These are phyloP conservation scores for Flammula alnicola DNA, from an alignment of 1,284 basidiomycete genomes.

Conservation along the genomic window DNA sequence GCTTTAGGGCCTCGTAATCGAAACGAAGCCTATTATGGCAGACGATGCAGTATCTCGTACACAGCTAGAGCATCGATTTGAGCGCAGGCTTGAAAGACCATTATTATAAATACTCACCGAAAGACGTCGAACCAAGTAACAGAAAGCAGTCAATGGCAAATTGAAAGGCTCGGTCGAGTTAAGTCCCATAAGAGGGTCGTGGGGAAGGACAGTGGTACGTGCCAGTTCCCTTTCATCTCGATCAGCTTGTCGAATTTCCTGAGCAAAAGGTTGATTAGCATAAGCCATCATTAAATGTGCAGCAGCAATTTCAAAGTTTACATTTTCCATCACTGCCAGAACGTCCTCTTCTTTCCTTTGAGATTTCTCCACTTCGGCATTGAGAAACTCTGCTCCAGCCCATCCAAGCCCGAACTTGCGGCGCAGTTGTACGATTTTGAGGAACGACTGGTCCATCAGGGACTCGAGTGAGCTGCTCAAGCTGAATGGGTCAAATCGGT, in stretches of 20 bases:
- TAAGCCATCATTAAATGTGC: no score
- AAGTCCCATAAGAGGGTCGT: slow-evolving; percentile 51
- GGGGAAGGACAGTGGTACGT: slow-evolving; percentile 48
- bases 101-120: slow-evolving; percentile 41
- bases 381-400: slow-evolving; percentile 65
- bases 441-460: slow-evolving; percentile 55
- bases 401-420: slow-evolving; percentile 58
- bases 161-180: slow-evolving; percentile 46
- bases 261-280: slow-evolving; percentile 1
- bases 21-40: slow-evolving; percentile 60
- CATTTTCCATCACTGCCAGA: slow-evolving; percentile 35
- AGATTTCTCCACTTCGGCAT: slow-evolving; percentile 47
- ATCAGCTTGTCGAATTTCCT: slow-evolving; percentile 49
- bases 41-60: slow-evolving; percentile 63
- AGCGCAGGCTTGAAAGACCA: background rate
- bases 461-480: slow-evolving; percentile 63
- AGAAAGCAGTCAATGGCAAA: slow-evolving; percentile 59
- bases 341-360: slow-evolving; percentile 48
- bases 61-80: slow-evolving; percentile 46
- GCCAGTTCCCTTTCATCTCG: slow-evolving; percentile 46
- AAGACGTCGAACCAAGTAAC: slow-evolving; percentile 62
- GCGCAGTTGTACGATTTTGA: slow-evolving; percentile 55
- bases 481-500: slow-evolving; percentile 58
- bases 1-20: slow-evolving; percentile 63
- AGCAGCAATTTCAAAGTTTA: no score